These are phyloP conservation scores for Penstemon barbatus DNA, from an alignment of 257 asterid genomes.

Conservation along the genomic window DNA sequence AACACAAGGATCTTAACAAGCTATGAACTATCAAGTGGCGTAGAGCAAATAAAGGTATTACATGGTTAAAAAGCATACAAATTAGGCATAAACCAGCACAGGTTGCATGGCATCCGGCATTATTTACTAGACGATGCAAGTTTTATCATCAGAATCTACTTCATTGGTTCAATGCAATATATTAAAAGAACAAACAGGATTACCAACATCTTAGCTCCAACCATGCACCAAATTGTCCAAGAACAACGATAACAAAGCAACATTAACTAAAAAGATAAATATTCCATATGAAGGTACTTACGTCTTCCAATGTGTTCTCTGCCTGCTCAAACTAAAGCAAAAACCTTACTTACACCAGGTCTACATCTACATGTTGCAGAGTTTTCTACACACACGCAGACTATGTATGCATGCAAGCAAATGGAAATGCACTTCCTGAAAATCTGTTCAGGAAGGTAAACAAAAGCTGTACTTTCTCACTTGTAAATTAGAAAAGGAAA, in stretches of 20 bases:
- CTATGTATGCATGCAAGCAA: background rate
- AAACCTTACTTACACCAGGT: background rate
- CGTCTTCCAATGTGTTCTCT: background rate
- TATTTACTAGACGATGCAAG: conserved; percentile 10
- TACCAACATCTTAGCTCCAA: background rate
- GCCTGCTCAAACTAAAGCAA: background rate
- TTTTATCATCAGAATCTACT: conserved; percentile 1
- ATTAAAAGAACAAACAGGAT: background rate
- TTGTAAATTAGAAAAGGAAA: background rate
- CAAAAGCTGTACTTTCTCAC: background rate
- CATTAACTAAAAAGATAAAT: background rate
- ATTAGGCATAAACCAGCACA: background rate
- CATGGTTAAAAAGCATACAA: too few species aligned
- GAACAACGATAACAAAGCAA: background rate
- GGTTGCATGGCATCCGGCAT: background rate
- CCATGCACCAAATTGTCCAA: conserved; percentile 1
- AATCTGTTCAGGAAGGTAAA: background rate
- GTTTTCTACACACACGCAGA: background rate
- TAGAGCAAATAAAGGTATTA: background rate
- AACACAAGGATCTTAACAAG: background rate
- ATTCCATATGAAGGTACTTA: background rate
- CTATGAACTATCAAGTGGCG: background rate
- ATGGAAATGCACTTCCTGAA: background rate
- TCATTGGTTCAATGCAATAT: conserved; percentile 4
- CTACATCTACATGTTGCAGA: background rate